A percentile compares a stretch with the other conserved stretches of the same genome.
Evolutionary conservation across 192 early-diverging fungal genomes (phyloP).

Genomic region (Coemansia sp.): DNA sequence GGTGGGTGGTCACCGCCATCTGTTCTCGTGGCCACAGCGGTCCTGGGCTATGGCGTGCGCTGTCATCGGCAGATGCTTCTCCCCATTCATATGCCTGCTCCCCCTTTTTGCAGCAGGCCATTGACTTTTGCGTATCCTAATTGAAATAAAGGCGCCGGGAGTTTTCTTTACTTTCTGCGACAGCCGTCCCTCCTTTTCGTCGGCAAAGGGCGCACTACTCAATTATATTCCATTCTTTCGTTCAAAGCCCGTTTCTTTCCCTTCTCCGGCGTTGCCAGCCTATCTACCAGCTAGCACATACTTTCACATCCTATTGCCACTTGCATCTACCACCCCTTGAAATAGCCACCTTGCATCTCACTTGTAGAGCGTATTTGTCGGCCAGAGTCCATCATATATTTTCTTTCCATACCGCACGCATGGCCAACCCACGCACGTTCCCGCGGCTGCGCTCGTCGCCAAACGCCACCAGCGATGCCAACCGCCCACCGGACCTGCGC

Average conservation of each 20-base stretch:
- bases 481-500: constrained; percentile 10
- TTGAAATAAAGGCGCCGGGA: constrained; percentile 3
- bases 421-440: constrained; percentile 29
- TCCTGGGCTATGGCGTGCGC: no score
- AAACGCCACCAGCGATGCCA: constrained; percentile 5
- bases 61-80: neutral
- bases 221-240: neutral
- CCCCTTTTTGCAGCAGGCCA: constrained; percentile 1
- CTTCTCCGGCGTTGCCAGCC: neutral
- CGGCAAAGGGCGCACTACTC: neutral
- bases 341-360: neutral
- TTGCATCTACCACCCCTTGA: neutral
- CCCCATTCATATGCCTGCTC: neutral
- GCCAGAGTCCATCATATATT: neutral
- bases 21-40: neutral
- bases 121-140: constrained; percentile 9
- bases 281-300: neutral
- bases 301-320: neutral
- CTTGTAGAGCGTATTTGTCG: neutral
- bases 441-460: constrained; percentile 42
- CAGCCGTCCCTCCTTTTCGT: neutral
- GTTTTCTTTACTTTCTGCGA: neutral
- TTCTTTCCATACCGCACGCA: neutral
- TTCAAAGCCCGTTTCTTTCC: constrained; percentile 4
- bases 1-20: neutral